Evolutionary conservation across 176 grass and related monocot species (phyloP), one percentile per base, ranked within the genome.

Genomic region (Oryza brachyantha): DNA sequence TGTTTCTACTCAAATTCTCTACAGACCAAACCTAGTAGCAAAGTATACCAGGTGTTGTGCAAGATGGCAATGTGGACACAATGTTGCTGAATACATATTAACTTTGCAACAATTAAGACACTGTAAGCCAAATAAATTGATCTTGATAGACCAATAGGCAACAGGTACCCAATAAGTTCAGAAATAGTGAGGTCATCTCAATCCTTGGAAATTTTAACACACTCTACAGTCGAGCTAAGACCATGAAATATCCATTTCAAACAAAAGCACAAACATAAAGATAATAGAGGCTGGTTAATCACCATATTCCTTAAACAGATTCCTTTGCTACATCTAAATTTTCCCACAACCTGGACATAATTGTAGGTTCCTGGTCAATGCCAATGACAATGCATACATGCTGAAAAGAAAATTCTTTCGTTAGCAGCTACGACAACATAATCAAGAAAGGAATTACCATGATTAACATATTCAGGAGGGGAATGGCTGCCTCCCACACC

Each of bases 401-500:
- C 21, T 50, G 28, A 27, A 34, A 75, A 26, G n/a, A 84, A 58
- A 3, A 37, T 2, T 32, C 40, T 14, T 19, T 1, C 29, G n/a
- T 59, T 24, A 55, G 63, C 26, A 75, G 16, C n/a, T n/a, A 28
- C 7, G 32, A 0, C 22, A 50, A 38, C 19, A 65, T 58, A 14
- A 42, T 46, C 38, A 5, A 66, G 68, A 73, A 70, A 38, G 22
- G 36, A 89, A 43, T 65, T 81, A 89, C 87, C 87, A 39, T 64
- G 73, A 81, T 81, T 85, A 38, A 46, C 52, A 70, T 26, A 70
- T 29, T 80, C 81, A 29, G 71, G 16, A 13, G 38, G 64, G 37
- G n/a, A 75, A 29, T 89, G 65, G 13, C 82, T 89, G 65, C 77
- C 76, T 36, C 72, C 82, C 1, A 10, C 73, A 37, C 77, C 87